phyloP scores from a whole-genome alignment of 257 asterid genomes.

The Solanum ossicruentum region DNA sequence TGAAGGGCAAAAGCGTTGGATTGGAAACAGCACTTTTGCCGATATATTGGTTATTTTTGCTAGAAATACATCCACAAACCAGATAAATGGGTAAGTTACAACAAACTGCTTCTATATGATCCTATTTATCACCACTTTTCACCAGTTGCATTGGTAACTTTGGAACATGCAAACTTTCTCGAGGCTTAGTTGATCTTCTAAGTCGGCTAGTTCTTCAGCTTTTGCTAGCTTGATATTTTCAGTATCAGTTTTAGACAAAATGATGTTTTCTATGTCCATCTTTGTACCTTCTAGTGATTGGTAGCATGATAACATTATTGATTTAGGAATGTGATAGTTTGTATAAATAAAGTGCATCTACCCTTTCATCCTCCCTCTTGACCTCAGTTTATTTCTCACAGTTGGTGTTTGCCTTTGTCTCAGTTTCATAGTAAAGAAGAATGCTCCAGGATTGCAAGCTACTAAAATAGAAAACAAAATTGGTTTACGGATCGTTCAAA shows the following conservation, averaged over 20 bases:
- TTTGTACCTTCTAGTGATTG: background rate
- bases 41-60: conserved; percentile 80
- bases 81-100: conserved; percentile 67
- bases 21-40: conserved; percentile 96
- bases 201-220: background rate
- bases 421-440: conserved; percentile 77
- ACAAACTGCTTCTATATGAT: background rate
- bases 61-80: conserved; percentile 59
- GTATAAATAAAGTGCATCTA: background rate
- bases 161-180: background rate
- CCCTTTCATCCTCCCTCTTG: background rate
- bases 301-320: background rate
- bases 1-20: conserved; percentile 98
- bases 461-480: conserved; percentile 92
- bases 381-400: background rate
- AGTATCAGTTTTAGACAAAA: background rate
- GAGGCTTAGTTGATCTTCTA: background rate
- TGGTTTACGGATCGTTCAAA: conserved; percentile 89
- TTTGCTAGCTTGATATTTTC: background rate
- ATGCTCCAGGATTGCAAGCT: conserved; percentile 79
- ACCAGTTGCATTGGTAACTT: background rate
- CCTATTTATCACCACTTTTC: background rate
- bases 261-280: background rate
- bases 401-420: background rate
- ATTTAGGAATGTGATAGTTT: background rate